phyloP scores from a whole-genome alignment of 202 grass and related monocot genomes.

The Cymbopogon flexuosus region DNA sequence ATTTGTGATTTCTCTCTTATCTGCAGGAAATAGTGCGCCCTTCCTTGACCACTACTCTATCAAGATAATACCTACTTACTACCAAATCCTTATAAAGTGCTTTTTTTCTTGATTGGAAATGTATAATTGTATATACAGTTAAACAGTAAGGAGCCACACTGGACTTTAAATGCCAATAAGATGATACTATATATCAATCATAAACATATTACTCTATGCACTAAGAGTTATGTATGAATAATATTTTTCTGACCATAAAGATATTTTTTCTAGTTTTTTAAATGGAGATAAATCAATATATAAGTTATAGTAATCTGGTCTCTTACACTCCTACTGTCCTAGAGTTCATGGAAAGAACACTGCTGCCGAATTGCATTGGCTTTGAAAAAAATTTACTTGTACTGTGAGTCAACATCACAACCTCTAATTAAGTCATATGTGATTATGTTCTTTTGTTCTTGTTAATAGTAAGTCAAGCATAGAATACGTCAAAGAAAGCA shows the following conservation, averaged over 20 bases:
- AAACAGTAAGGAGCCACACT: conserved; percentile 12
- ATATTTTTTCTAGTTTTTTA: not conserved
- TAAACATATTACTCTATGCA: conserved; percentile 12
- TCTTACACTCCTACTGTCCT: not conserved
- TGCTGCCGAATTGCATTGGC: not conserved
- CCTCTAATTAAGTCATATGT: not conserved
- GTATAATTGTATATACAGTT: conserved; percentile 28
- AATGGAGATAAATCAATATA: not conserved
- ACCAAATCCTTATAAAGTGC: conserved; percentile 42
- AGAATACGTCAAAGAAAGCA: not conserved
- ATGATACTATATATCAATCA: conserved; percentile 17
- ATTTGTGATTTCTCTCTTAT: conserved; percentile 23
- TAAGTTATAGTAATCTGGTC: not conserved
- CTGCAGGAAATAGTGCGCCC: conserved; percentile 26
- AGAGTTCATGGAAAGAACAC: not conserved
- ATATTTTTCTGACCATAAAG: not conserved
- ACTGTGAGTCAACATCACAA: not conserved
- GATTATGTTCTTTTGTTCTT: not conserved
- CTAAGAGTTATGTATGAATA: not conserved
- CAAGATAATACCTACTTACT: conserved; percentile 47
- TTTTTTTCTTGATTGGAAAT: conserved; percentile 41
- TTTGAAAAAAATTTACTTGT: not conserved
- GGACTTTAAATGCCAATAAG: conserved; percentile 10
- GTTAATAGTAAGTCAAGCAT: not conserved
- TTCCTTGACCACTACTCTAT: conserved; percentile 44